Base-by-base conservation (phyloP, 2,329 filamentous ascomycete species). In the Cercospora sp. region DNA sequence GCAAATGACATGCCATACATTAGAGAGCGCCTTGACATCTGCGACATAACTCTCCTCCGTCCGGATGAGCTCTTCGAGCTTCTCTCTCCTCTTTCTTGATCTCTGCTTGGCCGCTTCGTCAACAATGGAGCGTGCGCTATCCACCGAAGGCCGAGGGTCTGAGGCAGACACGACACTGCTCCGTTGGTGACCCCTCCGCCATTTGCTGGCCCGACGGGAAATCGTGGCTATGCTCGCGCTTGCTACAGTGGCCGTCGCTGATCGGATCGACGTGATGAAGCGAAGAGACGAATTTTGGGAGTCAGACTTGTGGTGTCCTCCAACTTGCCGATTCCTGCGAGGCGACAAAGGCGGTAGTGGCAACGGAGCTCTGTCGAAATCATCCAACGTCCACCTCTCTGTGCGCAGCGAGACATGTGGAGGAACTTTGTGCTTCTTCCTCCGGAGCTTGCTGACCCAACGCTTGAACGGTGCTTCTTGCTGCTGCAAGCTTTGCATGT, bases 11-110 rank as follows among this genome's bases (percentile, higher is more conserved):
- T 32, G 34, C 21, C 88, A 77, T 82, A 94, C 94, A 80, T 96
- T 93, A 77, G 91, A 90, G 68, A 98, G 83, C 72, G 95, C 93
- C 74, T 92, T 92, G 67, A 98, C 80, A 75, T 97, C 94, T 16
- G 90, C 88, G 74, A 98, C 89, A 77, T 98, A 98, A 75, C 90
- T 88, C 77, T 95, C 91, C 79, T 98, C 95, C 0, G 94, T 97
- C 66, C 82, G 86, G 69, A 97, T 88, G 61, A 98, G 83, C 80
- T 98, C 95, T 76, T 95, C 91, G 40, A 98, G 81, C 45, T 97
- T 89, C 70, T 90, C 89, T 13, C 92, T 88, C 69, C 95, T 88
- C 75, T 93, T 91, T 21, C 91, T 80, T 1, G 92, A 88, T 63
- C 94, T 88, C 72, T 89, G 86, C 51, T 87, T 86, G n/a, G 91